Conservation (phyloP, 305 asterid genomes). For the Rubia balearica region DNA sequence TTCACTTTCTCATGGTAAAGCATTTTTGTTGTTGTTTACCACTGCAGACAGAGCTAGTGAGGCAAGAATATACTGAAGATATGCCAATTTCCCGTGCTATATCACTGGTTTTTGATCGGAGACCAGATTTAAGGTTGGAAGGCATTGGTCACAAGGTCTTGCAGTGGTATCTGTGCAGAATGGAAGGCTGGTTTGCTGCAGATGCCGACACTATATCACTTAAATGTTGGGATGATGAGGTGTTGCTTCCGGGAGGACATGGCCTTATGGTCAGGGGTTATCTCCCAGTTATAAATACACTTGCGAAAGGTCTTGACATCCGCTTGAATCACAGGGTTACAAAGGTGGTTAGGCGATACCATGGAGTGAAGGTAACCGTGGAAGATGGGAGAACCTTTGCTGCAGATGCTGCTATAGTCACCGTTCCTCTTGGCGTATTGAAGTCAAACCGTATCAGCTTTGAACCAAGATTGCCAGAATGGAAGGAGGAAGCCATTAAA, state of each 20-base stretch:
- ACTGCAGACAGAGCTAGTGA: conserved; percentile 57
- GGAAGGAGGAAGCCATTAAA: conserved; percentile 88
- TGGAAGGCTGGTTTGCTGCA: conserved; percentile 99
- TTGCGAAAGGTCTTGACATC: conserved; percentile 91
- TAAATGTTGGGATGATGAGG: conserved; percentile 97
- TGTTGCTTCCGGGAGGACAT: conserved; percentile 91
- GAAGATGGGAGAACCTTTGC: conserved; percentile 73
- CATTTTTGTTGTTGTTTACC: conserved; percentile 13
- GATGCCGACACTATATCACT: conserved; percentile 95
- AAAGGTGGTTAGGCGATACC: conserved; percentile 58
- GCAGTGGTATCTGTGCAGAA: conserved; percentile 97
- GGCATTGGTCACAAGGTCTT: conserved; percentile 74
- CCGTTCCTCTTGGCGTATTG: conserved; percentile 90
- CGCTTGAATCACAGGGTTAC: conserved; percentile 82
- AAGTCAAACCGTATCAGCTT: conserved; percentile 61
- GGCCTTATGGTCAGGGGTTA: conserved; percentile 98
- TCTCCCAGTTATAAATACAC: conserved; percentile 82
- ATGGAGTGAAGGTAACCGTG: conserved; percentile 74
- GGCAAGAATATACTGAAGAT: conserved; percentile 60
- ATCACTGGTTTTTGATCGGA: conserved; percentile 60
- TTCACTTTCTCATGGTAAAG: not conserved
- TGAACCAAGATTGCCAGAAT: conserved; percentile 85
- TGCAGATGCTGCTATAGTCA: conserved; percentile 94
- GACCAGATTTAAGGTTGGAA: conserved; percentile 82
- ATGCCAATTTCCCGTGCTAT: conserved; percentile 73